Evolutionary conservation across 2,329 filamentous ascomycete species (phyloP), one percentile per base, ranked within the genome.

Genomic region (Xylariaceae sp.): DNA sequence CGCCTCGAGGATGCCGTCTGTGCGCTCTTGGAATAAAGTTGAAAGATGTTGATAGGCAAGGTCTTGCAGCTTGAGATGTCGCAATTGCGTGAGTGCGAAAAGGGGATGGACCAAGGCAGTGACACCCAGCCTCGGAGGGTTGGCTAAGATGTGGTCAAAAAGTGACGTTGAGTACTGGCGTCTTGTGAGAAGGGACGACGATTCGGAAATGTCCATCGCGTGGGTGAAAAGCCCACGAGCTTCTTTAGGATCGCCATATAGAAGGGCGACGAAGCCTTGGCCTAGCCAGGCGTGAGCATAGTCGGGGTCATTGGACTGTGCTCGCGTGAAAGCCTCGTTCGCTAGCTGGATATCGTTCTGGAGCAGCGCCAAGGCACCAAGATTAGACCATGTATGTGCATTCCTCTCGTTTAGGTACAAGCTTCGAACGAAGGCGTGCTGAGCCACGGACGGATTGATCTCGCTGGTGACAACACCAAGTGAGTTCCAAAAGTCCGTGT

Each of bases 401-500:
- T 87, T 96, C 59, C 91, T 80, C 72, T 99, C 93, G 67, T 97
- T 96, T 16, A 99, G 79, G 72, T 96, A 90, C n/a, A 99, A 73
- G 64, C 93, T 96, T 64, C 96, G 83, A 12, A 96, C 89, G 66
- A 99, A 93, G 0, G 95, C 87, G 72, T 99, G 96, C 72, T 99
- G 95, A 0, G 95, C 87, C 1, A 99, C 90, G 54, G 89, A 87
- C 0, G 93, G 89, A 68, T 90, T 97, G 63, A 97, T 81, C 44
- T 86, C 85, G 60, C 91, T 93, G 2, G 95, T 97, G 21, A 90
- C 91, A 2, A 98, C 91, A 48, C 93, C 95, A 2, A 99, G 81
- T 0, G 95, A 89, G 69, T 98, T 98, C 95, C 95, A 99, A 72
- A 98, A 98, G 64, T 98, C 93, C 0, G 91, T 80, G 69, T 98